These are phyloP conservation scores for Plasmodium gonderi DNA, from an alignment of 169 alveolate genomes.

Conservation along the genomic window DNA sequence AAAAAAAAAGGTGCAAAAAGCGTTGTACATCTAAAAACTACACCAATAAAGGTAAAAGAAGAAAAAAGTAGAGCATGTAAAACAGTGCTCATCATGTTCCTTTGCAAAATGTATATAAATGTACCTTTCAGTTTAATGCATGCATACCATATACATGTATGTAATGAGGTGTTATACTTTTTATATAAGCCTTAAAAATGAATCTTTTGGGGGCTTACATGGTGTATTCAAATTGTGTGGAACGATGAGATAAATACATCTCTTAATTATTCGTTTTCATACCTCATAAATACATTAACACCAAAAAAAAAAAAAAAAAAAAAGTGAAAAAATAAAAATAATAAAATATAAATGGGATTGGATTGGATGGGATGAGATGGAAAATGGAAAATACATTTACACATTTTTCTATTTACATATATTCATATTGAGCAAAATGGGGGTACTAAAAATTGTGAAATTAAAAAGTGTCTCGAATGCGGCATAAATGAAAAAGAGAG, in stretches of 20 bases:
- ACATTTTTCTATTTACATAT: neutral
- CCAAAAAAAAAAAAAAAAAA: neutral
- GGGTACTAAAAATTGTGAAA: neutral
- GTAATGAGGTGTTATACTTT: neutral
- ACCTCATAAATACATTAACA: neutral
- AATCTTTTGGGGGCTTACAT: neutral
- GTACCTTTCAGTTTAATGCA: neutral
- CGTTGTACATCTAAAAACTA: neutral
- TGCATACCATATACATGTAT: neutral
- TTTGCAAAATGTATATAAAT: neutral
- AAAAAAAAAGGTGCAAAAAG: neutral
- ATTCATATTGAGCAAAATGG: neutral
- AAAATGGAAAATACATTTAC: neutral
- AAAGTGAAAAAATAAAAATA: neutral
- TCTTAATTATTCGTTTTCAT: neutral
- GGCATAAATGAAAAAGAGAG: too few relatives aligned
- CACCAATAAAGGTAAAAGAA: neutral
- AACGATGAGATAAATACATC: neutral
- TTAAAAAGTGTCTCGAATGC: conserved; percentile 5
- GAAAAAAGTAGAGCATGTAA: neutral
- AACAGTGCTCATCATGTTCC: neutral
- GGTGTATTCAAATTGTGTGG: neutral
- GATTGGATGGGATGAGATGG: neutral
- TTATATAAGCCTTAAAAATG: neutral
- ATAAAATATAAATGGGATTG: neutral